Evolutionary conservation across 176 grass and related monocot genomes (phyloP), one percentile per base, ranked within the genome.

Genomic region (Calamus simplicifolius): DNA sequence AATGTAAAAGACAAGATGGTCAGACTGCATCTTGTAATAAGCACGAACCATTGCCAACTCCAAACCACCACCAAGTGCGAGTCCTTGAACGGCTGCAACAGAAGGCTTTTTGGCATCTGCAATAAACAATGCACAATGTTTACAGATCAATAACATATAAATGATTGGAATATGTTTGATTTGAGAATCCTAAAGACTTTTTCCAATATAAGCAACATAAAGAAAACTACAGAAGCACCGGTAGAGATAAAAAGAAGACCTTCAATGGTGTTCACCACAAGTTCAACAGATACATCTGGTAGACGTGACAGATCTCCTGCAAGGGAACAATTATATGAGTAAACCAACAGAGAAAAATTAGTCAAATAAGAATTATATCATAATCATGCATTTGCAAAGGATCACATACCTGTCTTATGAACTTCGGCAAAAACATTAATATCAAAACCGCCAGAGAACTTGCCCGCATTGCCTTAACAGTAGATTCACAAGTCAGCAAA

Each of bases 51-150:
- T 85, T 61, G 76, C 59, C 30, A 98, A 63, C 73, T 98, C 93
- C 19, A 98, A 79, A 67, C 93, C 93, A 62, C 93, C 93, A 71
- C 93, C 94, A 27, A 98, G 85, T 71, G 94, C 94, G 78, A 98
- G 94, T 2, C 85, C 94, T 61, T 89, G 85, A 78, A 98, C 79
- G 18, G 94, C 94, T 57, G 88, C 88, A 79, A 93, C 94, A 49
- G 94, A 84, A 81, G 94, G 94, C 58, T 98, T 98, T 71, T 77
- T 92, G 16, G 67, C 81, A 61, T 38, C 88, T 98, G 75, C 62
- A 77, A 68, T n/a, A 25, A 6, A 0, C 3, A 13, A 43, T 13
- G 10, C 35, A 43, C 5, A 43, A 43, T 43, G 35, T 12, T 43
- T 12, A 43, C 5, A 43, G 8, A 43, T 43, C 8, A 6, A 43